Evolutionary conservation across 331 rosid species (phyloP), one percentile per base, ranked within the genome.

Genomic region (Saraca asoca): DNA sequence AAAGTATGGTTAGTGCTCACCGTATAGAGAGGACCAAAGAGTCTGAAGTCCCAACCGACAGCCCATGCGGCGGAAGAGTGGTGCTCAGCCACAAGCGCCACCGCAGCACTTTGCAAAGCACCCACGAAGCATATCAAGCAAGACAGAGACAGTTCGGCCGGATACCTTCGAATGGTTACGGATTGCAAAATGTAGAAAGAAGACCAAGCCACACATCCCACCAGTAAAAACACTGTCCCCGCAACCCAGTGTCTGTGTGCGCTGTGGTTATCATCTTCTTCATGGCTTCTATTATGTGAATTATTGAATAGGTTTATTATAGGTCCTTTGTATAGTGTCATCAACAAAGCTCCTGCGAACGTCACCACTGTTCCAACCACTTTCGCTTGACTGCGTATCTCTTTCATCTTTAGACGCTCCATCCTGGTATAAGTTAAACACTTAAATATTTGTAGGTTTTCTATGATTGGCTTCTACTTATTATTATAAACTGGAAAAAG

Each of bases 41-140:
- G 88, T 46, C 79, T 80, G 10, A 64, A 65, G 71, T 89, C 82
- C 70, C 82, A 85, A 12, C 85, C 88, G 0, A 85, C 73, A 3
- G 81, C 75, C 96, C 96, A 87, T 24, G 31, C 31, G 0, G 91
- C 70, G 0, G 52, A 61, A 54, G 82, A 7, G 41, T 24, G 81
- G 29, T 56, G 95, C 59, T 87, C 88, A 0, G 74, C 37, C 0
- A 77, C 66, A 0, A 87, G 24, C 10, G 96, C 95, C 37, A 89
- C 75, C 2, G 74, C 80, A 0, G 83, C 63, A 67, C 78, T 59
- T 74, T 89, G 82, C 45, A 87, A 3, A 0, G 85, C 76, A 1
- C 91, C 96, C 18, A 46, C n/a, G 12, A 81, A 73, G 78, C 96
- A 89, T 77, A 89, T 87, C 80, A 87, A 68, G 2, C 79, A 51